Conservation (phyloP, 495 filamentous ascomycete species). For the Choiromyces venosus region DNA sequence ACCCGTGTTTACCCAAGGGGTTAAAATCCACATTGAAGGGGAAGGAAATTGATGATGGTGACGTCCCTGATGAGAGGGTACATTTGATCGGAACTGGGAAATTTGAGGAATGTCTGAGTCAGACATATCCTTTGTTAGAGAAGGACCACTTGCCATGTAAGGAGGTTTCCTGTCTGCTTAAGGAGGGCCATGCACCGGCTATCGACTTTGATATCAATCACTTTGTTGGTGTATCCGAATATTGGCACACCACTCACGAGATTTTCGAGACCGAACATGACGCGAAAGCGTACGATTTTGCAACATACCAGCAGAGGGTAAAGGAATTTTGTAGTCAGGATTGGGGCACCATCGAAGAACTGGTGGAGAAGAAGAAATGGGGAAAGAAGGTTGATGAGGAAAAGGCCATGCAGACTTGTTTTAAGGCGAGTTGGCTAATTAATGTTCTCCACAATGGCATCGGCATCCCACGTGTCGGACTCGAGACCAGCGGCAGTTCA, state of each 20-base stretch:
- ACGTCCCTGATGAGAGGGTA: constrained; percentile 41
- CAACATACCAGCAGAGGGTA: constrained; percentile 81
- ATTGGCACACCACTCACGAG: constrained; percentile 97
- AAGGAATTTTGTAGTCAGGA: constrained; percentile 75
- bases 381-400: constrained; percentile 70
- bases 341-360: constrained; percentile 68
- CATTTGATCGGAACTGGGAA: constrained; percentile 72
- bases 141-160: constrained; percentile 74
- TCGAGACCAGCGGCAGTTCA: constrained; percentile 55
- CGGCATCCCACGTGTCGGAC: constrained; percentile 79
- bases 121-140: constrained; percentile 79
- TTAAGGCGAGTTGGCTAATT: constrained; percentile 97
- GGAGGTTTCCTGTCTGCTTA: constrained; percentile 78
- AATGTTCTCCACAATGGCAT: constrained; percentile 94
- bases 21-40: constrained; percentile 64
- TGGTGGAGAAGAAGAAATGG: constrained; percentile 60
- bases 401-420: constrained; percentile 79
- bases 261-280: constrained; percentile 77
- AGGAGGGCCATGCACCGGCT: constrained; percentile 83
- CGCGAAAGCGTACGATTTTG: constrained; percentile 84
- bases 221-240: constrained; percentile 96
- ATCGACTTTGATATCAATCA: constrained; percentile 98
- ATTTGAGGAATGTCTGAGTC: constrained; percentile 77
- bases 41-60: constrained; percentile 45
- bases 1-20: constrained; percentile 83